Base-by-base conservation (phyloP, 306 rosid genomes). In the Quercus variabilis region DNA sequence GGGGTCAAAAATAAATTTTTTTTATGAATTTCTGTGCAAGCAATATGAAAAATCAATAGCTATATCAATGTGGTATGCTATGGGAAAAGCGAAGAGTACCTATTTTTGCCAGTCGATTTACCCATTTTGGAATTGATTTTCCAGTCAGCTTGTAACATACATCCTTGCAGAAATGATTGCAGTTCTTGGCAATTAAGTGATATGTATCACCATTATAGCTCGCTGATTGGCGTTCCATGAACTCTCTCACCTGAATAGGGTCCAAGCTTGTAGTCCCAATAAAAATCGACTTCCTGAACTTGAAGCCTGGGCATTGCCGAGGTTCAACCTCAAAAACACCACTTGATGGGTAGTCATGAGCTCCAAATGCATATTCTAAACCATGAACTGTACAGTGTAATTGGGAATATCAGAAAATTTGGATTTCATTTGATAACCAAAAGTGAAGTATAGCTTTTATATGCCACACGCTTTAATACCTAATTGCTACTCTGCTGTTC, bases 241-340 rank as follows among this genome's bases (percentile, higher is more conserved):
- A 96, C 82, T 93, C 98, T 85, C 99, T 90, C 71, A 91, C 98
- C 84, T 90, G 91, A 57, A 71, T 59, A 43, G 97, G 85, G 74
- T 91, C 92, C 79, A 96, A 78, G 77, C 93, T 28, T 31, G 99
- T 93, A n/a, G 93, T 89, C 83, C 99, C 99, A 19, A 96, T 88
- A 71, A 89, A 87, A 79, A 96, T 90, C 26, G 99, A 93, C 89
- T 84, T 89, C 87, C 98, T 85, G 85, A 96, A 96, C 83, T 91
- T 96, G 87, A 95, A 95, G 57, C 98, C 99, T 1, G 99, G 99
- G 79, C 99, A 96, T 55, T 93, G 97, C 73, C 91, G 89, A 81
- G 99, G 99, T 86, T 93, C 97, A 41, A 96, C 99, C 83, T 96
- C 99, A 85, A 93, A 96, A 81, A 96, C 99, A 55, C 99, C 98